Evolutionary conservation across 2,329 filamentous ascomycete genomes (phyloP).

Genomic region (Diaporthe sp.): DNA sequence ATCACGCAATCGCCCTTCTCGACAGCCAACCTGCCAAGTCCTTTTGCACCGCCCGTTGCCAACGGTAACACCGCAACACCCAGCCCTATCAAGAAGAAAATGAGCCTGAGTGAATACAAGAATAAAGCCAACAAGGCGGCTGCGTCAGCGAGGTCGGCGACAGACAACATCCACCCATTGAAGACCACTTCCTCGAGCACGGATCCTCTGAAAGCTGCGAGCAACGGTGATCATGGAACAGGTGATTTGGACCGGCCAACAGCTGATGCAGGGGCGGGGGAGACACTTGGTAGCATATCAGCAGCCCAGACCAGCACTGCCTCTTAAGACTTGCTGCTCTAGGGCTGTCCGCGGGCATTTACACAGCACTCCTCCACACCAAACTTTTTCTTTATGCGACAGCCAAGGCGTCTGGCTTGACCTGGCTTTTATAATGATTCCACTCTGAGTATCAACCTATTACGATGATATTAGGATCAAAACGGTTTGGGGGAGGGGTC

Average conservation of each 20-base stretch:
- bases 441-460: slow-evolving; percentile 29
- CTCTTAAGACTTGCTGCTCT: background rate
- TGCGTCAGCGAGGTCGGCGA: slow-evolving; percentile 42
- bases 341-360: background rate
- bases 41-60: slow-evolving; percentile 56
- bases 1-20: slow-evolving; percentile 65
- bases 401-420: slow-evolving; percentile 19
- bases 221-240: slow-evolving; percentile 38
- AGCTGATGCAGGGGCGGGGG: background rate
- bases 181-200: slow-evolving; percentile 53
- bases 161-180: slow-evolving; percentile 52
- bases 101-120: slow-evolving; percentile 76
- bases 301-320: background rate
- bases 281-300: background rate
- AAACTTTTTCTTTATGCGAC: slow-evolving; percentile 15
- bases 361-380: slow-evolving; percentile 19
- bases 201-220: slow-evolving; percentile 55
- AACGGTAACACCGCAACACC: slow-evolving; percentile 62
- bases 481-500: slow-evolving; percentile 24
- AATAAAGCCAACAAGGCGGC: slow-evolving; percentile 69
- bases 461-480: slow-evolving; percentile 29
- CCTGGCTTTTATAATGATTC: slow-evolving; percentile 34
- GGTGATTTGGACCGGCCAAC: slow-evolving; percentile 2
- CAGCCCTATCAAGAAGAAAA: slow-evolving; percentile 75
- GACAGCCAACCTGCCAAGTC: slow-evolving; percentile 52